These are phyloP conservation scores for Sugiyamaella castrensis DNA, from an alignment of 1,139 yeast species.

Conservation along the genomic window DNA sequence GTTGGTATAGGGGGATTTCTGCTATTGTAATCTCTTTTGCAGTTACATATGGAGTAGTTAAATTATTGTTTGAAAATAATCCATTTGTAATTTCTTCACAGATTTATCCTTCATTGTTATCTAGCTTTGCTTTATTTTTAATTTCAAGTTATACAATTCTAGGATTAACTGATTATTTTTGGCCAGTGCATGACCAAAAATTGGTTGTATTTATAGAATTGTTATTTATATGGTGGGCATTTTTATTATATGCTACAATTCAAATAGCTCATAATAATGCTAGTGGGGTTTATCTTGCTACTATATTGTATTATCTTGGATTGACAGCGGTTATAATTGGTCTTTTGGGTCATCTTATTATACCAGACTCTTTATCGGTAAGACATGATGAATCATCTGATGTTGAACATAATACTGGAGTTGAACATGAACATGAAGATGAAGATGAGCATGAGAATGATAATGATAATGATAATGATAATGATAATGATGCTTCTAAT, in stretches of 20 bases:
- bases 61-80: slow-evolving; percentile 44
- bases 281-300: slow-evolving; percentile 59
- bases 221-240: slow-evolving; percentile 55
- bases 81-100: slow-evolving; percentile 61
- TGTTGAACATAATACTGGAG: slow-evolving; percentile 14
- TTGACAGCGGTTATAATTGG: slow-evolving; percentile 58
- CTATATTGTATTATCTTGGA: slow-evolving; percentile 51
- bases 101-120: slow-evolving; percentile 48
- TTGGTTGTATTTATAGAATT: slow-evolving; percentile 60
- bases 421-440: slow-evolving; percentile 17
- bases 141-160: slow-evolving; percentile 56
- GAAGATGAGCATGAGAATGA: no score
- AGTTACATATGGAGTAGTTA: slow-evolving; percentile 41
- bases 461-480: slow-evolving; percentile 9
- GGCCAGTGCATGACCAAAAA: slow-evolving; percentile 71
- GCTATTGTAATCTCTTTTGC: slow-evolving; percentile 47
- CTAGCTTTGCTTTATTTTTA: slow-evolving; percentile 46
- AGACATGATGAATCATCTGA: neutral
- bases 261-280: slow-evolving; percentile 45
- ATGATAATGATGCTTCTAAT: slow-evolving; percentile 10
- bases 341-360: slow-evolving; percentile 40
- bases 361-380: slow-evolving; percentile 24
- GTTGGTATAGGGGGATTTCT: slow-evolving; percentile 57
- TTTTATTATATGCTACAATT: slow-evolving; percentile 50
- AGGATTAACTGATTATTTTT: slow-evolving; percentile 49